A percentile compares a stretch with the other conserved stretches of the same genome.
Conservation (phyloP, 192 early-diverging fungal species). For the Umbelopsis isabellina region DNA sequence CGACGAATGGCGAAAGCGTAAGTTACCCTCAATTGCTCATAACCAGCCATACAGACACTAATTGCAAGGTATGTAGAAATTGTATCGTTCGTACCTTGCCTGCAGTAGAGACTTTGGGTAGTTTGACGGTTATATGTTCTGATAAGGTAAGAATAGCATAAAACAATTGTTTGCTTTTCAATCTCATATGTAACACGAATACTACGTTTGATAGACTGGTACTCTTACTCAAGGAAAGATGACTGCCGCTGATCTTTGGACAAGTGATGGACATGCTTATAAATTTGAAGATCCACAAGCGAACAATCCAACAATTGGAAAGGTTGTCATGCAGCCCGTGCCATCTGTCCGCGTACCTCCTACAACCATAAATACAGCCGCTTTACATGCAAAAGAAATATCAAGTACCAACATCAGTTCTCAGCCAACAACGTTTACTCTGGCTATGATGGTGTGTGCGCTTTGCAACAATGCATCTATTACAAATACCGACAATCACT, state of each 20-base stretch:
- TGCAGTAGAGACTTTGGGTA: conserved; percentile 93
- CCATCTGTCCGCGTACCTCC: neutral
- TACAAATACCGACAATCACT: conserved; percentile 37
- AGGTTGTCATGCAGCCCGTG: neutral
- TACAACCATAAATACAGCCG: neutral
- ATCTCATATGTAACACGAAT: neutral
- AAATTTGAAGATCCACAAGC: conserved; percentile 64
- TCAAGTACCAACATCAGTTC: conserved; percentile 15
- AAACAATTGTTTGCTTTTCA: neutral
- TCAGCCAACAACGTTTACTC: conserved; percentile 49
- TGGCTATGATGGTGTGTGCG: conserved; percentile 70
- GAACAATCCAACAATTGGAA: neutral
- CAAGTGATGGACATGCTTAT: conserved; percentile 66
- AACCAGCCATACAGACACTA: neutral
- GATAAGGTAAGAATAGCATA: conserved; percentile 77
- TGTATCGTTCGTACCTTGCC: conserved; percentile 93
- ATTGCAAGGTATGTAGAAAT: conserved; percentile 46
- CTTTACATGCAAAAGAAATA: neutral
- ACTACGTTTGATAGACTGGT: conserved; percentile 49
- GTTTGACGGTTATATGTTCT: conserved; percentile 96
- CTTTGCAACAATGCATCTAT: conserved; percentile 90
- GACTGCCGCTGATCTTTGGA: conserved; percentile 87
- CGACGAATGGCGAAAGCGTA: conserved; percentile 79
- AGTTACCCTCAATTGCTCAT: neutral
- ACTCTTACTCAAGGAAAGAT: conserved; percentile 99